Percentiles rank a stretch among this genome's conserved stretches.
phyloP scores from a whole-genome alignment of 2,329 filamentous ascomycete species.

The Cercospora sp. region DNA sequence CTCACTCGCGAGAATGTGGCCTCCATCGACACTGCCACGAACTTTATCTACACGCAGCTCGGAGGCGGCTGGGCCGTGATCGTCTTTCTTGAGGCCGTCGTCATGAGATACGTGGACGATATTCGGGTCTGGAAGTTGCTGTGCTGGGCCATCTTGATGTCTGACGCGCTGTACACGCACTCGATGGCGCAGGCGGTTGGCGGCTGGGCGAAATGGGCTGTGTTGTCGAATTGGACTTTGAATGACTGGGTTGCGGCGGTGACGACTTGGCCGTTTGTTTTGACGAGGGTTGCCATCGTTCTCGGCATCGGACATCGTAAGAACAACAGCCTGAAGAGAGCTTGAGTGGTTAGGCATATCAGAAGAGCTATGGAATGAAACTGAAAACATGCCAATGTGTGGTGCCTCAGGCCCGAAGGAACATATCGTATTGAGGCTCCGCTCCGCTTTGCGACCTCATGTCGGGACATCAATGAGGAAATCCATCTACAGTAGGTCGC shows the following conservation, averaged over 20 bases:
- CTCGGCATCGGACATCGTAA: slow-evolving; percentile 27
- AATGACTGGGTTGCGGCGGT: slow-evolving; percentile 34
- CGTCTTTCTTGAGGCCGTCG: slow-evolving; percentile 33
- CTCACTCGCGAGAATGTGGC: slow-evolving; percentile 29
- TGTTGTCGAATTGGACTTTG: slow-evolving; percentile 30
- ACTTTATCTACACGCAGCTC: slow-evolving; percentile 35
- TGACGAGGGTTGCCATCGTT: slow-evolving; percentile 33
- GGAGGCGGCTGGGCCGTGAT: slow-evolving; percentile 36
- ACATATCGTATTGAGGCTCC: too few species aligned
- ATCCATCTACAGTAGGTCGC: too few species aligned
- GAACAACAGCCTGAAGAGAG: slow-evolving; percentile 2
- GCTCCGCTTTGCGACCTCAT: too few species aligned
- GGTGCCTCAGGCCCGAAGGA: too few species aligned
- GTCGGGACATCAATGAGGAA: too few species aligned
- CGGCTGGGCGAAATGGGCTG: slow-evolving; percentile 30
- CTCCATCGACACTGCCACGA: slow-evolving; percentile 26
- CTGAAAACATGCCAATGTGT: too few species aligned
- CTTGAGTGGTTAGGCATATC: neutral
- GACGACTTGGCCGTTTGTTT: slow-evolving; percentile 35
- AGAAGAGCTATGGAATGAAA: neutral
- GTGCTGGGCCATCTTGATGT: slow-evolving; percentile 33
- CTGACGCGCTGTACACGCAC: slow-evolving; percentile 31
- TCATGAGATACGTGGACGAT: slow-evolving; percentile 36
- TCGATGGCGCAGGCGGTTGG: slow-evolving; percentile 34
- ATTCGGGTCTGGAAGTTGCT: slow-evolving; percentile 33